Evolutionary conservation across 495 filamentous ascomycete species (phyloP), one percentile per base, ranked within the genome.

Genomic region (Letharia lupina): DNA sequence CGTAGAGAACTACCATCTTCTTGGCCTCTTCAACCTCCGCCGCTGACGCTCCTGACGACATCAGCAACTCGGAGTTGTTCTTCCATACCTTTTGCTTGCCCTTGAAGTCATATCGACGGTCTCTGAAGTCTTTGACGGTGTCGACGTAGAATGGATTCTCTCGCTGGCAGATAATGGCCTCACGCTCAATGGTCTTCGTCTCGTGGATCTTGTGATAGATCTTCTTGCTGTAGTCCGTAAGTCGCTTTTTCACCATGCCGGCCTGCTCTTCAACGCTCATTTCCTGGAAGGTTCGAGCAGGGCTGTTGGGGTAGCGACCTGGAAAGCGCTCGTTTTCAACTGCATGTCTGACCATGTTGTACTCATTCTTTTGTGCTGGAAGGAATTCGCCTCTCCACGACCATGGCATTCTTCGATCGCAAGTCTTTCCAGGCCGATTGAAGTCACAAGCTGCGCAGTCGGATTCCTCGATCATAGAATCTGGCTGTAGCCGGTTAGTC

Each of bases 201-300:
- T 97, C 95, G 73, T 96, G 94, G 67, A 99, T 97, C 73, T 97
- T 98, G 81, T 99, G 93, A 74, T 99, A 99, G 65, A 99, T 95
- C 76, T 98, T 98, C 76, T 97, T 96, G 74, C 89, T 93, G 79
- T 96, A 99, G 52, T 93, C 86, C 66, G 90, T 89, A 44, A 99
- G 77, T 56, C 94, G 83, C 71, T 98, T 99, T 72, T 93, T 91
- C 42, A 92, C 83, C 45, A 91, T 78, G 13, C 71, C 77, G 0
- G 93, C 86, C 73, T 96, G 95, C 70, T 99, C 94, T 60, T 97
- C 93, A 37, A 79, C 73, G 10, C 84, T 77, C 60, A 99, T 78
- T 31, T 99, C 93, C 65, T 88, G 84, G 71, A 96, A 99, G 1
- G 85, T 83, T 63, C 91, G 81, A 72, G 82, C 78, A 3, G 89